Conservation (phyloP, 2,329 filamentous ascomycete genomes). For the Apiospora arundinis region DNA sequence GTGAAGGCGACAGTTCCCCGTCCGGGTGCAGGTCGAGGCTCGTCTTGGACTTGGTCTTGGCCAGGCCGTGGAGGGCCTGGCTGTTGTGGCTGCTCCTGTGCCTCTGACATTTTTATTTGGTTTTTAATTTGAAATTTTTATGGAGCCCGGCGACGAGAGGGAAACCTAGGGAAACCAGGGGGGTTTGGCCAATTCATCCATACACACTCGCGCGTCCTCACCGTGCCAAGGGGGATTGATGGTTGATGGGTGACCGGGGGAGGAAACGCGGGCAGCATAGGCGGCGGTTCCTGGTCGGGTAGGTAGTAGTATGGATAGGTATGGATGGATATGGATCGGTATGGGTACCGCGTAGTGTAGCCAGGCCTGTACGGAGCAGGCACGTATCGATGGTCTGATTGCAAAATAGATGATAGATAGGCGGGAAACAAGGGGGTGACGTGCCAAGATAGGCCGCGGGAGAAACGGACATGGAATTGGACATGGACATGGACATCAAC, state of each 20-base stretch:
- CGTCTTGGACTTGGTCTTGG: conserved; percentile 3
- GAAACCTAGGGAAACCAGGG: conserved; percentile 17
- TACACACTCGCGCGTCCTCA: conserved; percentile 6
- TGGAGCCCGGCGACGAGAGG: conserved; percentile 11
- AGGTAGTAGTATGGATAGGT: conserved; percentile 9
- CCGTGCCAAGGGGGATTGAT: conserved; percentile 17
- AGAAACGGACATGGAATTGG: not conserved
- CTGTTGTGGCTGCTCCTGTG: conserved; percentile 17
- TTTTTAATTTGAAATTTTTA: conserved; percentile 18
- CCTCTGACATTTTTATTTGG: conserved; percentile 20
- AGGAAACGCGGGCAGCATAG: conserved; percentile 18
- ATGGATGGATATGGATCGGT: conserved; percentile 16
- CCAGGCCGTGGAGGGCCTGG: conserved; percentile 15
- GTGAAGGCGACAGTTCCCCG: conserved; percentile 17
- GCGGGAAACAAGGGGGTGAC: conserved; percentile 17
- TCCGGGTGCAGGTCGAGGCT: conserved; percentile 17
- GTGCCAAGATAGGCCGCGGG: conserved; percentile 5
- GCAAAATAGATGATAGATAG: conserved; percentile 13
- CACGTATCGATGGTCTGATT: conserved; percentile 17
- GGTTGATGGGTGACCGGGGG: conserved; percentile 10
- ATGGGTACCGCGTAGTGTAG: conserved; percentile 16
- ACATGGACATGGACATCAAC: not conserved
- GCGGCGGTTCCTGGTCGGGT: conserved; percentile 18
- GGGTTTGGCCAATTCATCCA: conserved; percentile 3
- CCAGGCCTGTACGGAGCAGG: not conserved